These are phyloP conservation scores for Westerdykella aurantiaca DNA, from an alignment of 2,329 filamentous ascomycete species.

Conservation along the genomic window DNA sequence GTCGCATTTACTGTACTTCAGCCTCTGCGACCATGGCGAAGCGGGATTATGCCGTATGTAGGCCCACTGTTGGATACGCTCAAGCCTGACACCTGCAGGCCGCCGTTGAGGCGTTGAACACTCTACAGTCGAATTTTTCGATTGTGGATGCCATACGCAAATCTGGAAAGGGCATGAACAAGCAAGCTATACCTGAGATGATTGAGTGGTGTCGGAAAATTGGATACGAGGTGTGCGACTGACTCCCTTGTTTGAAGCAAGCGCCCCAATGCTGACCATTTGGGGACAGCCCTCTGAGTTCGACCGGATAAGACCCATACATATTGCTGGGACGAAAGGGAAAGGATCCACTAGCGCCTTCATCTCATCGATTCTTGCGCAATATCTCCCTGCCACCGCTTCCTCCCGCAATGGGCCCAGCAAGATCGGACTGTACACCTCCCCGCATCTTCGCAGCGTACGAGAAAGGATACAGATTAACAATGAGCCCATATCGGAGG, in stretches of 20 bases:
- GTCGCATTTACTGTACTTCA: too few relatives aligned
- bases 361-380: conserved; percentile 69
- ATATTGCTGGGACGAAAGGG: conserved; percentile 90
- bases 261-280: conserved; percentile 5
- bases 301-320: conserved; percentile 59
- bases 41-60: conserved; percentile 33
- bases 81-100: conserved; percentile 42
- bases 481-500: conserved; percentile 62
- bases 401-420: conserved; percentile 29
- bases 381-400: conserved; percentile 47
- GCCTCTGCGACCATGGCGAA: conserved; percentile 20
- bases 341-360: conserved; percentile 88
- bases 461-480: conserved; percentile 81
- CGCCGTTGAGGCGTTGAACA: conserved; percentile 68
- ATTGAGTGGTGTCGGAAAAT: conserved; percentile 68
- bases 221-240: conserved; percentile 62
- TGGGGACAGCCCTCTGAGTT: conserved; percentile 53
- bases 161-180: conserved; percentile 67
- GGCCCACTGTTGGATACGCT: neutral
- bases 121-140: conserved; percentile 72
- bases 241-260: conserved; percentile 4
- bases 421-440: conserved; percentile 75
- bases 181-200: conserved; percentile 75
- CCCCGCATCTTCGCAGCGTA: conserved; percentile 76
- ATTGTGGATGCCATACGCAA: conserved; percentile 72